Evolutionary conservation across 495 filamentous ascomycete species (phyloP).

Genomic region (Tuber calosporum): DNA sequence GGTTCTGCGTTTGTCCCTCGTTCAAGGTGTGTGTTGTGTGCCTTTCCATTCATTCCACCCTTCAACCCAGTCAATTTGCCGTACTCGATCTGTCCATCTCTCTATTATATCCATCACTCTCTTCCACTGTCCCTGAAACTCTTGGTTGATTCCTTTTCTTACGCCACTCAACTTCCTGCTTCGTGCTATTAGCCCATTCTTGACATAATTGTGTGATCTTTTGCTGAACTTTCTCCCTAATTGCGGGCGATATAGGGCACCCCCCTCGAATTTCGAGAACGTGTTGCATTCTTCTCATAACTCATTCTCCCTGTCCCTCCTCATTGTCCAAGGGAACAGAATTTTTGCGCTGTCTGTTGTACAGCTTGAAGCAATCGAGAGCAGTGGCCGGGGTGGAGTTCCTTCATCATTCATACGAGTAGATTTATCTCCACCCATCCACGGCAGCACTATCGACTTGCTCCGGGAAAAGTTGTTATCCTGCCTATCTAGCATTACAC

Average conservation of each 20-base stretch:
- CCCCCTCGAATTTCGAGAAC: neutral
- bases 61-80: neutral
- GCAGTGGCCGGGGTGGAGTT: no score
- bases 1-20: neutral
- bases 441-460: conserved; percentile 1
- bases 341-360: neutral
- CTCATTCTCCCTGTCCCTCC: conserved; percentile 12
- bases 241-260: neutral
- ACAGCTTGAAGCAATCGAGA: conserved; percentile 17
- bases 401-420: conserved; percentile 28
- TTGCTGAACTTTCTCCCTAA: neutral
- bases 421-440: conserved; percentile 20
- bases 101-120: neutral
- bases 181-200: neutral
- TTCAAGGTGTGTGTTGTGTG: neutral
- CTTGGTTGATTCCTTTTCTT: neutral
- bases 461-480: conserved; percentile 24
- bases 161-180: neutral
- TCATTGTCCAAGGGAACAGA: neutral
- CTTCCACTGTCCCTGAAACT: neutral
- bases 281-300: conserved; percentile 19
- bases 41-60: neutral
- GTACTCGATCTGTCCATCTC: neutral
- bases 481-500: conserved; percentile 24
- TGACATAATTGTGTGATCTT: neutral